Percentiles rank a stretch among this genome's conserved stretches.
Conservation (phyloP, 768 basidiomycete species). For the Auriculariales sp. region DNA sequence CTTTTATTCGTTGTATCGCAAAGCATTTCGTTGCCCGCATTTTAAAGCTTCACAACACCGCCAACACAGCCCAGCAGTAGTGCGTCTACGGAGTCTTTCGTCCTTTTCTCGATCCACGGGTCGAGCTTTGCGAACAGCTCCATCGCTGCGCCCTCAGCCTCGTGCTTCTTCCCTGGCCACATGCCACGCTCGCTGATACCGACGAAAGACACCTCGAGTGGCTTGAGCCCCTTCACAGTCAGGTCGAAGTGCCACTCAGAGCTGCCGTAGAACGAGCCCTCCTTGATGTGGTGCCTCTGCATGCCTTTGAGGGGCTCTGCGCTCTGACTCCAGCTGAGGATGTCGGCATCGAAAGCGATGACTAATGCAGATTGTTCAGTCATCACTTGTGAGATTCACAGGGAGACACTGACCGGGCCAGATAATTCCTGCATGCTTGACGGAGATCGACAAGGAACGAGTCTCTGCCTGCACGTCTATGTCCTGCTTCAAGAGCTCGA, state of each 20-base stretch:
- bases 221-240: constrained; percentile 30
- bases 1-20: too few species aligned
- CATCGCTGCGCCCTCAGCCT: constrained; percentile 44
- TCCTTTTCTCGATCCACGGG: constrained; percentile 52
- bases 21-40: too few species aligned
- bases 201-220: constrained; percentile 55
- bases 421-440: constrained; percentile 69
- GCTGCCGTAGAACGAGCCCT: constrained; percentile 72
- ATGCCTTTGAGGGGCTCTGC: constrained; percentile 61
- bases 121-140: constrained; percentile 62
- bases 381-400: background rate
- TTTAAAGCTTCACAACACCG: constrained; percentile 35
- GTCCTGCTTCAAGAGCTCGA: constrained; percentile 43
- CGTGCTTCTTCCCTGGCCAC: constrained; percentile 59
- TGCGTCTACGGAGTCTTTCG: constrained; percentile 50
- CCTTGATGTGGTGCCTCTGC: constrained; percentile 80
- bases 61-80: constrained; percentile 57
- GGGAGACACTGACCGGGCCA: constrained; percentile 50
- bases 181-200: constrained; percentile 74
- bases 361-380: constrained; percentile 24
- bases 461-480: constrained; percentile 44
- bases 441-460: constrained; percentile 49
- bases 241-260: constrained; percentile 64
- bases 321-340: constrained; percentile 73
- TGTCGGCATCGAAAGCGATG: constrained; percentile 83